Evolutionary conservation across 2,329 filamentous ascomycete genomes (phyloP).

Genomic region (Coniella lustricola): DNA sequence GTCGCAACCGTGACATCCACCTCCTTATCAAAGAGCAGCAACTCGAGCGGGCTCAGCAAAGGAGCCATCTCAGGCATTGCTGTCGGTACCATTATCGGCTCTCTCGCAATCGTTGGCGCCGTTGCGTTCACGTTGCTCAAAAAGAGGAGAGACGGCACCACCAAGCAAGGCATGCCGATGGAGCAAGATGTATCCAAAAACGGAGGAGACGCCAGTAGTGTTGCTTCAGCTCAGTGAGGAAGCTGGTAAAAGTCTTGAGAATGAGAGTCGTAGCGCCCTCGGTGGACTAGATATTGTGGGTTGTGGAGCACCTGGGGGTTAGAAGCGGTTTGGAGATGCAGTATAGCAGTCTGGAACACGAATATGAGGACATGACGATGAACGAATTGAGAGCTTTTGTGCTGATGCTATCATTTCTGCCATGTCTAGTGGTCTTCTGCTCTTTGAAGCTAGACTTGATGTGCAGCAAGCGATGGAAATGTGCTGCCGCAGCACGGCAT

Average conservation of each 20-base stretch:
- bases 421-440: no score
- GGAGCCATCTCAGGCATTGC: conserved; percentile 32
- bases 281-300: no score
- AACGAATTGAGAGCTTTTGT: no score
- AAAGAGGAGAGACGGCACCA: conserved; percentile 5
- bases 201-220: conserved; percentile 2
- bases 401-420: no score
- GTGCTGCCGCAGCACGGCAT: no score
- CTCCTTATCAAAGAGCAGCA: conserved; percentile 4
- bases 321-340: no score
- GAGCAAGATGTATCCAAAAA: not conserved
- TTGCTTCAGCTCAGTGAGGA: not conserved
- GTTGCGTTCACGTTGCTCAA: conserved; percentile 24
- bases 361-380: no score
- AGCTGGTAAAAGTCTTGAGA: not conserved
- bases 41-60: conserved; percentile 22
- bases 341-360: no score
- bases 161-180: not conserved
- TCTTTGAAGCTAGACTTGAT: no score
- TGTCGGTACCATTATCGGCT: conserved; percentile 27
- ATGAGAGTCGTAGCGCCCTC: not conserved
- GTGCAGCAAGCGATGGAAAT: no score
- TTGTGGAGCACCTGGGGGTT: not conserved
- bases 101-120: conserved; percentile 23
- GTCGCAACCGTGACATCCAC: conserved; percentile 16